A percentile compares a stretch with the other conserved stretches of the same genome.
Evolutionary conservation across 495 filamentous ascomycete species (phyloP).

Genomic region (Schizothecium vesticola): DNA sequence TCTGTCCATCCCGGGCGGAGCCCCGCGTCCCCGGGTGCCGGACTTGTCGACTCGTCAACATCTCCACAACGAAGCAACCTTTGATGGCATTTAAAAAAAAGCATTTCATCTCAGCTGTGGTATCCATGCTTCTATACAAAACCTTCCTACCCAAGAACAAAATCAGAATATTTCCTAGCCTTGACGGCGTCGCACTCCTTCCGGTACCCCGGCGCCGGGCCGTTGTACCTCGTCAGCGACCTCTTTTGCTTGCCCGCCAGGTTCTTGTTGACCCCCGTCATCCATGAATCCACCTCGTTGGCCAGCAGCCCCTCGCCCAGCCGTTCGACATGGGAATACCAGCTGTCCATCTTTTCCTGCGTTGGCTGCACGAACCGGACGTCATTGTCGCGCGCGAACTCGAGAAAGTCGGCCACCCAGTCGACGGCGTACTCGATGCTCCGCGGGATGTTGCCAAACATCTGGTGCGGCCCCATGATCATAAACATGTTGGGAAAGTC

Average conservation of each 20-base stretch:
- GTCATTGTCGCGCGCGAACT: slow-evolving; percentile 34
- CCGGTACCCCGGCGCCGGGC: slow-evolving; percentile 19
- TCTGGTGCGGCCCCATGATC: slow-evolving; percentile 46
- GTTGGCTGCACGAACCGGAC: slow-evolving; percentile 42
- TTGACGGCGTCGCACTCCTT: slow-evolving; percentile 18
- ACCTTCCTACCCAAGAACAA: slow-evolving; percentile 2
- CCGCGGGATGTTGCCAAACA: slow-evolving; percentile 44
- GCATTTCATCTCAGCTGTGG: too few relatives aligned
- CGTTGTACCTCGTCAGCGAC: slow-evolving; percentile 32
- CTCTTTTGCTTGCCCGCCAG: slow-evolving; percentile 32
- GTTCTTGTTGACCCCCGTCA: slow-evolving; percentile 39
- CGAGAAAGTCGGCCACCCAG: slow-evolving; percentile 47
- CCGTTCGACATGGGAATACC: slow-evolving; percentile 36
- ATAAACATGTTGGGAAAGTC: slow-evolving; percentile 53
- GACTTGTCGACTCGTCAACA: too few relatives aligned
- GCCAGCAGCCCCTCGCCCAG: slow-evolving; percentile 27
- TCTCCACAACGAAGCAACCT: too few relatives aligned
- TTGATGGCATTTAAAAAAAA: too few relatives aligned
- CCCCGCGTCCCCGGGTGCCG: too few relatives aligned
- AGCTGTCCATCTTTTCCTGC: slow-evolving; percentile 41
- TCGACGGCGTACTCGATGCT: slow-evolving; percentile 46
- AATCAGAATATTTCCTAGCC: slow-evolving; percentile 18
- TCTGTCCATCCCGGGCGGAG: too few relatives aligned
- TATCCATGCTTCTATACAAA: neutral
- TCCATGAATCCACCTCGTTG: slow-evolving; percentile 38